A percentile compares a stretch with the other conserved stretches of the same genome.
Conservation (phyloP, 2,329 filamentous ascomycete genomes). For the Talaromyces verruculosus region DNA sequence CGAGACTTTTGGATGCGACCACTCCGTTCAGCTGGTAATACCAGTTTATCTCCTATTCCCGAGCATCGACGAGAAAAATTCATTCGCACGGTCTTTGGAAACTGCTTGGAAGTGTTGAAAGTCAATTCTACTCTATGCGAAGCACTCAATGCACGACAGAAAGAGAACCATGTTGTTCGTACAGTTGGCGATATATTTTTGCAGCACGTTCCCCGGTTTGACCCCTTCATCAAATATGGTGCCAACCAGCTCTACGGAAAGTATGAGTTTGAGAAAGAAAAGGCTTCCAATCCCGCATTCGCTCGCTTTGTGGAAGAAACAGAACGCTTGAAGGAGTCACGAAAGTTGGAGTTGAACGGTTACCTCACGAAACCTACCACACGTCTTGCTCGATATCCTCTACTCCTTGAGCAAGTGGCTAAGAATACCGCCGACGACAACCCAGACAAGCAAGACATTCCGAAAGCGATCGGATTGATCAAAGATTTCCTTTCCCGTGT, state of each 20-base stretch:
- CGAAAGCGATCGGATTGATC: slow-evolving; percentile 82
- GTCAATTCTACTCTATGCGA: slow-evolving; percentile 89
- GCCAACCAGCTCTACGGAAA: slow-evolving; percentile 95
- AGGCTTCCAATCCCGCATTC: slow-evolving; percentile 80
- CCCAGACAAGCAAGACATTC: slow-evolving; percentile 87
- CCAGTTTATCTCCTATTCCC: slow-evolving; percentile 76
- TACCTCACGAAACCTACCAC: slow-evolving; percentile 98
- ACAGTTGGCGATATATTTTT: slow-evolving; percentile 93
- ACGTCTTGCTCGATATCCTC: slow-evolving; percentile 85
- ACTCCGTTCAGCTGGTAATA: slow-evolving; percentile 67
- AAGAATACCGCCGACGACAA: slow-evolving; percentile 90
- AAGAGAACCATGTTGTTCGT: slow-evolving; percentile 82
- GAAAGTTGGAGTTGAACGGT: slow-evolving; percentile 94
- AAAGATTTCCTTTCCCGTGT: slow-evolving; percentile 83
- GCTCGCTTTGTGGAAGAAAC: slow-evolving; percentile 93
- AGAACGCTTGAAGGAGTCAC: slow-evolving; percentile 90
- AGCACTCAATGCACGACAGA: slow-evolving; percentile 83
- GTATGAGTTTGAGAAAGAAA: slow-evolving; percentile 96
- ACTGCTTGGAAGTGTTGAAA: slow-evolving; percentile 89
- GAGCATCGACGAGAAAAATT: slow-evolving; percentile 84
- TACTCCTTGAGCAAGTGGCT: slow-evolving; percentile 84
- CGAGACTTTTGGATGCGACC: slow-evolving; percentile 99
- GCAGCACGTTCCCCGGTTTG: slow-evolving; percentile 86
- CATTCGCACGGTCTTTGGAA: slow-evolving; percentile 91
- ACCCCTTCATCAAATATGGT: slow-evolving; percentile 94